A percentile compares a stretch with the other conserved stretches of the same genome.
Evolutionary conservation across 345 rosid species (phyloP).

Genomic region (Eucalyptus tenuipes): DNA sequence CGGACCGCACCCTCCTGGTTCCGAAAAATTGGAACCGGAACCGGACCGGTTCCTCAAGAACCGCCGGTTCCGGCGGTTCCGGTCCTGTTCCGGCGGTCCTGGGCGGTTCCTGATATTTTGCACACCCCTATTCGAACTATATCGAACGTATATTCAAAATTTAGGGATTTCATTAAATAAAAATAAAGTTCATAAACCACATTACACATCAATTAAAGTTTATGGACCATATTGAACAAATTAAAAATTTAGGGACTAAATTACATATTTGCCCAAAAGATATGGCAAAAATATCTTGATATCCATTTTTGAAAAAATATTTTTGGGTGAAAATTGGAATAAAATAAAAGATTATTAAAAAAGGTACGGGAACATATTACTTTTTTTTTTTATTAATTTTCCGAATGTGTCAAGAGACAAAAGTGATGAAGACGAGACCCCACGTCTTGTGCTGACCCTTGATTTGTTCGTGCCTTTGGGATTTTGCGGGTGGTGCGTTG

Average conservation of each 20-base stretch:
- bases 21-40: no score
- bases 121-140: no score
- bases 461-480: background rate
- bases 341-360: background rate
- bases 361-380: background rate
- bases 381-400: rapidly evolving
- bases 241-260: rapidly evolving
- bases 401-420: background rate
- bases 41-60: no score
- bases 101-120: no score
- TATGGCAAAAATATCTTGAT: background rate
- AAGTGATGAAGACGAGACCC: background rate
- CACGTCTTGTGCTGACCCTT: background rate
- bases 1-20: no score
- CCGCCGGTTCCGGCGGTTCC: no score
- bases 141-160: rapidly evolving
- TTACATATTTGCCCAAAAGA: no score
- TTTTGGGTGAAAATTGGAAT: background rate
- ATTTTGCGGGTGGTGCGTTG: constrained; percentile 34
- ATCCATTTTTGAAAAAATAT: background rate
- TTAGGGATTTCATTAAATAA: no score
- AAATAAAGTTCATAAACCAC: rapidly evolving
- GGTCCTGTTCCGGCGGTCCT: no score
- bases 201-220: rapidly evolving
- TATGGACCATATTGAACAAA: rapidly evolving